These are phyloP conservation scores for Sporothrix schenckii DNA, from an alignment of 2,329 filamentous ascomycete species.

Conservation along the genomic window DNA sequence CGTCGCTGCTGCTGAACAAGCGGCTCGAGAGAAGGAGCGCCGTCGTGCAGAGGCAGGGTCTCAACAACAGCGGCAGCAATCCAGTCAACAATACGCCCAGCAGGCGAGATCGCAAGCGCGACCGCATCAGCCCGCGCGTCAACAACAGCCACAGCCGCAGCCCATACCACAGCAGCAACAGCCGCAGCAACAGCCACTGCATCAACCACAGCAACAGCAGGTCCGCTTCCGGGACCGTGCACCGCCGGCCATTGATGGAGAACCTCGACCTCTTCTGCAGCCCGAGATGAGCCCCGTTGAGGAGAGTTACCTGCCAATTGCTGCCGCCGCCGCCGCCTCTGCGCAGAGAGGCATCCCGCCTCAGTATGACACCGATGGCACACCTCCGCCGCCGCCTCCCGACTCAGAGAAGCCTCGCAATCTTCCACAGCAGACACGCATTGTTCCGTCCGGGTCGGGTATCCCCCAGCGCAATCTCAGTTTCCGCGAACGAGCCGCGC, in stretches of 20 bases:
- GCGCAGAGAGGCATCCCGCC: conserved; percentile 38
- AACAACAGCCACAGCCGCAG: conserved; percentile 27
- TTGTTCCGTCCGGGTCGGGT: conserved; percentile 39
- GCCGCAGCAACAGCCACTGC: conserved; percentile 14
- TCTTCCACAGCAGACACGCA: conserved; percentile 29
- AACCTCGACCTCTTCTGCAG: conserved; percentile 38
- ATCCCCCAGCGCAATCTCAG: conserved; percentile 60
- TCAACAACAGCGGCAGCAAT: conserved; percentile 19
- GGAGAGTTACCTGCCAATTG: conserved; percentile 31
- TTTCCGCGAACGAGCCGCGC: conserved; percentile 61
- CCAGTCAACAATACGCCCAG: neutral
- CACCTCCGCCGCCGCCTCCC: conserved; percentile 36
- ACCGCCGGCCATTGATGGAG: conserved; percentile 38
- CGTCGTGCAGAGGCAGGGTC: conserved; percentile 36
- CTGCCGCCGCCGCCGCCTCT: conserved; percentile 30
- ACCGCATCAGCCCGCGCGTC: conserved; percentile 17
- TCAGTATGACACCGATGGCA: conserved; percentile 41
- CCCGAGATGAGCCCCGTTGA: conserved; percentile 35
- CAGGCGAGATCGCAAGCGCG: conserved; percentile 14
- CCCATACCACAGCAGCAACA: conserved; percentile 32
- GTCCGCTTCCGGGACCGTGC: conserved; percentile 43
- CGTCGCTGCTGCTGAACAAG: conserved; percentile 78
- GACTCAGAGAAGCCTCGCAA: conserved; percentile 40
- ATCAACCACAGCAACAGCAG: conserved; percentile 37
- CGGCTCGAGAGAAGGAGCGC: conserved; percentile 64